A percentile compares a stretch with the other conserved stretches of the same genome.
These are phyloP conservation scores for Geoglossum glabrum DNA, from an alignment of 495 filamentous ascomycete species.

Conservation along the genomic window DNA sequence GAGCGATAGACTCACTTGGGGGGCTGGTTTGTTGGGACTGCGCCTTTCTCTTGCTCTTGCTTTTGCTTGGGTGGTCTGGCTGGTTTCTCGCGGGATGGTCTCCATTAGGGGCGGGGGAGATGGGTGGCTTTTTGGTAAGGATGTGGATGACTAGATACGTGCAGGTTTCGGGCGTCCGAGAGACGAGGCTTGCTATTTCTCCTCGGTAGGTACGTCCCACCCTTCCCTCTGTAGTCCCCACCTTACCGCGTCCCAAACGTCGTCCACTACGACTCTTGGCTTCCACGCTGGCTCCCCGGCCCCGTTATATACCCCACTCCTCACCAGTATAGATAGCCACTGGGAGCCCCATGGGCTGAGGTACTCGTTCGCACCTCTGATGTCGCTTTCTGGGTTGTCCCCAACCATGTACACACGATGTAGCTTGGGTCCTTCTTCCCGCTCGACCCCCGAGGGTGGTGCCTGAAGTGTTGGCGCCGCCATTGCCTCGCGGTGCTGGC, in stretches of 20 bases:
- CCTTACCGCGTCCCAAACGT: slow-evolving; percentile 46
- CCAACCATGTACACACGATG: slow-evolving; percentile 85
- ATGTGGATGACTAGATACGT: no score
- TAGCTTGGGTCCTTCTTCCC: slow-evolving; percentile 13
- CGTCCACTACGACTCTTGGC: slow-evolving; percentile 40
- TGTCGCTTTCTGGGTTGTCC: slow-evolving; percentile 87
- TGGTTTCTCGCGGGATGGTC: no score
- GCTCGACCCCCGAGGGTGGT: background rate
- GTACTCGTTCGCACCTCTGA: slow-evolving; percentile 71
- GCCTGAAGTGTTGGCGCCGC: slow-evolving; percentile 6
- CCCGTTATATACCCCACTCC: slow-evolving; percentile 51
- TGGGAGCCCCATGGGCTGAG: slow-evolving; percentile 38
- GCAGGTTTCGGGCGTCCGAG: no score
- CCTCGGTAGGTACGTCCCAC: slow-evolving; percentile 14
- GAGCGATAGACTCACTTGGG: no score
- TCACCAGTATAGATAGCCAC: slow-evolving; percentile 68
- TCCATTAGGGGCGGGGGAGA: no score
- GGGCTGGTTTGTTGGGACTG: no score
- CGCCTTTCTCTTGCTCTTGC: no score
- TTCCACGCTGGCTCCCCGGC: slow-evolving; percentile 27
- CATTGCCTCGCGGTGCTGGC: slow-evolving; percentile 32
- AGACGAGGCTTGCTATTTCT: no score
- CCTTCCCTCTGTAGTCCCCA: slow-evolving; percentile 36
- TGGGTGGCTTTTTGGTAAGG: no score
- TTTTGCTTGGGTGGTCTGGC: no score